A percentile compares a stretch with the other conserved stretches of the same genome.
Conservation (phyloP, 2,329 filamentous ascomycete genomes). For the Anthostomella pinea region DNA sequence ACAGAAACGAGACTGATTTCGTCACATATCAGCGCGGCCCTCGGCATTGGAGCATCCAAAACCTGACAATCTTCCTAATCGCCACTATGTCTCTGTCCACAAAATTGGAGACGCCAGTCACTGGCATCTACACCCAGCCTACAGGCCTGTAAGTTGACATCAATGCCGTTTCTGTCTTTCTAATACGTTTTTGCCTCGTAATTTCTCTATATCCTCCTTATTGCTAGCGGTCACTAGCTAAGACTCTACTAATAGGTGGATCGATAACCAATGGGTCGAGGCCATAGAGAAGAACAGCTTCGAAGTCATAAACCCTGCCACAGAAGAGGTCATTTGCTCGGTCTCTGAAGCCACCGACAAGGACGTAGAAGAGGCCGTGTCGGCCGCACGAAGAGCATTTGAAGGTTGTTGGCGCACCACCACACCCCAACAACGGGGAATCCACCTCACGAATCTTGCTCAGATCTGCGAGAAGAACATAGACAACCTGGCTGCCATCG, state of each 20-base stretch:
- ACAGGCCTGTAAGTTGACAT: conserved; percentile 54
- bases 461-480: too few relatives aligned
- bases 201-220: not conserved
- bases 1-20: too few relatives aligned
- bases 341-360: conserved; percentile 86
- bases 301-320: conserved; percentile 85
- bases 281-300: conserved; percentile 84
- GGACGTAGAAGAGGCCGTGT: conserved; percentile 77
- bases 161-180: too few relatives aligned
- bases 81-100: conserved; percentile 47
- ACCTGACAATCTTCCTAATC: too few relatives aligned
- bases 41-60: too few relatives aligned
- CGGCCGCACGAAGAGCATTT: conserved; percentile 82
- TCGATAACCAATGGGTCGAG: conserved; percentile 89
- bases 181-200: too few relatives aligned
- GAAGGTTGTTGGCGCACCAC: conserved; percentile 67
- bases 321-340: conserved; percentile 79
- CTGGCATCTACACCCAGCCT: conserved; percentile 58
- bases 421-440: conserved; percentile 69
- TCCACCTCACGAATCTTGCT: too few relatives aligned
- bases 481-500: too few relatives aligned
- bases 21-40: too few relatives aligned
- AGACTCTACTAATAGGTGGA: conserved; percentile 62
- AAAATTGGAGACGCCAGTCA: conserved; percentile 66
- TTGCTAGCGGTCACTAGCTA: conserved; percentile 16